A percentile compares a stretch with the other conserved stretches of the same genome.
Conservation (phyloP, 495 filamentous ascomycete species). For the Talaromyces proteolyticus region DNA sequence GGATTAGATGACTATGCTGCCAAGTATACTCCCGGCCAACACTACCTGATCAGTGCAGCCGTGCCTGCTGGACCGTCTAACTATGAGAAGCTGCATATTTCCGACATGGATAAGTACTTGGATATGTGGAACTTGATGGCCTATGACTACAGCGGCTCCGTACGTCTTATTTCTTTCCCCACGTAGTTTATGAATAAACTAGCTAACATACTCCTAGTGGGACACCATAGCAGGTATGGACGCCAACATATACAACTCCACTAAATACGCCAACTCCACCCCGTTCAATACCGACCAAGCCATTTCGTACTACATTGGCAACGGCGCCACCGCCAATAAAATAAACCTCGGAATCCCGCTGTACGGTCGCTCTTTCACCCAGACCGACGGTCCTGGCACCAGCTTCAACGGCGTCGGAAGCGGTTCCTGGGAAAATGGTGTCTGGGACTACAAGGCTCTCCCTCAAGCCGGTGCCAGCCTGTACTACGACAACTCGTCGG, state of each 20-base stretch:
- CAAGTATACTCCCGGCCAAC: constrained; percentile 35
- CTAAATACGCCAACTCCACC: constrained; percentile 50
- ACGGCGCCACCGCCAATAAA: constrained; percentile 59
- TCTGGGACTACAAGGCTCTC: constrained; percentile 75
- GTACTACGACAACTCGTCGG: constrained; percentile 3
- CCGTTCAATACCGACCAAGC: constrained; percentile 42
- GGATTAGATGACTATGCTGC: constrained; percentile 59
- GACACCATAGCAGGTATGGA: constrained; percentile 69
- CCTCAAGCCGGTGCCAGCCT: constrained; percentile 34
- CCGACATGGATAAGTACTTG: constrained; percentile 58
- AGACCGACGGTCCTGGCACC: constrained; percentile 67
- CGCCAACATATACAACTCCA: constrained; percentile 63
- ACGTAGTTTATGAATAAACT: neutral
- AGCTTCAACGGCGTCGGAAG: constrained; percentile 64
- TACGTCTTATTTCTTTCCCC: neutral
- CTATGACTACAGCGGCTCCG: constrained; percentile 68
- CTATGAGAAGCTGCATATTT: constrained; percentile 54
- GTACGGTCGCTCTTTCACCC: constrained; percentile 77
- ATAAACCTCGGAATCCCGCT: constrained; percentile 83
- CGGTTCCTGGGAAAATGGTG: constrained; percentile 67
- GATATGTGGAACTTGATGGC: constrained; percentile 83
- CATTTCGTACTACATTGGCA: constrained; percentile 51
- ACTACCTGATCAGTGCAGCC: constrained; percentile 66
- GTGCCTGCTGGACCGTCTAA: constrained; percentile 46
- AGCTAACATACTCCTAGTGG: constrained; percentile 57